phyloP scores from a whole-genome alignment of 352 stramenopile genomes.

The Globisporangium heterothallicum region DNA sequence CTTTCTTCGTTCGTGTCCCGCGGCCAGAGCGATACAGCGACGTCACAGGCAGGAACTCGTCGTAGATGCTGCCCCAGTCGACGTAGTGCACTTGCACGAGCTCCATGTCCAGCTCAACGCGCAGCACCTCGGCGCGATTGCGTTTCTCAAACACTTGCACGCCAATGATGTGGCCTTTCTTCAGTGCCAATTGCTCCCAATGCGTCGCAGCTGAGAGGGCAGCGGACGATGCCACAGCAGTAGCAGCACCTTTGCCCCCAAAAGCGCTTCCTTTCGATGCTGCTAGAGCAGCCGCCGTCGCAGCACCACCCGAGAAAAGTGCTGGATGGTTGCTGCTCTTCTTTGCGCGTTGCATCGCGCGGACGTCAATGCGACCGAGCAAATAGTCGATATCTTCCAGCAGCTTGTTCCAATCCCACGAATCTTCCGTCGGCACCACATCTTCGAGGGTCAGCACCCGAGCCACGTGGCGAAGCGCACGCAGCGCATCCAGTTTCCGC shows the following conservation, averaged over 20 bases:
- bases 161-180: constrained; percentile 58
- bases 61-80: constrained; percentile 79
- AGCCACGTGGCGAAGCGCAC: constrained; percentile 53
- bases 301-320: constrained; percentile 1
- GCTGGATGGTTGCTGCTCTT: constrained; percentile 14
- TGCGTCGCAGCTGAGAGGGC: constrained; percentile 29
- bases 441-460: constrained; percentile 66
- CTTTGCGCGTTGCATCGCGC: constrained; percentile 25
- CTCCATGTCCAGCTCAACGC: constrained; percentile 63
- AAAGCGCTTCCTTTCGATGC: background rate
- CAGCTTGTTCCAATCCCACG: constrained; percentile 77
- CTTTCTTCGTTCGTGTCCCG: constrained; percentile 40
- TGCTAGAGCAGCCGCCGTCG: background rate
- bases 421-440: constrained; percentile 58
- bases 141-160: constrained; percentile 76
- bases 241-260: background rate
- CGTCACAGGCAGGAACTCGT: constrained; percentile 66
- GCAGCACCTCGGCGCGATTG: constrained; percentile 57
- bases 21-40: constrained; percentile 40
- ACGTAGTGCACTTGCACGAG: constrained; percentile 77
- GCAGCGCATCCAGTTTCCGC: constrained; percentile 62
- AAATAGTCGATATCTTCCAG: constrained; percentile 70
- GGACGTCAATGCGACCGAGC: constrained; percentile 52
- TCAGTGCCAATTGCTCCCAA: constrained; percentile 57
- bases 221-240: constrained; percentile 6